Evolutionary conservation across 192 early-diverging fungal species (phyloP), one percentile per base, ranked within the genome.

Genomic region (Geranomyces variabilis): DNA sequence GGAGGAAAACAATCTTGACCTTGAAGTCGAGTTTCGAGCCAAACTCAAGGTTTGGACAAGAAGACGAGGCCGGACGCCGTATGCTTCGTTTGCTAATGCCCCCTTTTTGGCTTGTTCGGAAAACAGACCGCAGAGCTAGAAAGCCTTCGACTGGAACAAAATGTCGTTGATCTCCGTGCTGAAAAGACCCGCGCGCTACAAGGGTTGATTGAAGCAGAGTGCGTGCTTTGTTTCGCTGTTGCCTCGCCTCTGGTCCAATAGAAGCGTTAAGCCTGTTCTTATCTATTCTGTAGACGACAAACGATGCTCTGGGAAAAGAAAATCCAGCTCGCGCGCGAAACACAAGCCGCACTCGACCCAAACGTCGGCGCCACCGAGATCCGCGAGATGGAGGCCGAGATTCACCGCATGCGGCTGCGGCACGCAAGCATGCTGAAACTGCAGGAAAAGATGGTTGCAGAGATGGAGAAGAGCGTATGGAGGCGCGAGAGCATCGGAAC

Each of bases 251-350:
- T 41, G 3, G 36, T 41, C 36, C n/a, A n/a, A n/a, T n/a, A n/a
- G n/a, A n/a, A n/a, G n/a, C n/a, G n/a, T n/a, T n/a, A n/a, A n/a
- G n/a, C 58, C 58, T 60, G 4, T 60, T 7, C 31, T 26, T 33
- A 17, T 60, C 5, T 7, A 26, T 6, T n/a, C 17, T 26, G 19
- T 49, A 86, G 86, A 70, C 87, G 86, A 0, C 87, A 88, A 66
- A 79, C 88, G 41, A 85, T 88, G 83, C 77, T 88, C 14, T 88
- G 87, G 87, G 86, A 88, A 67, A 88, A 88, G 62, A 88, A 88
- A 63, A 88, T 87, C 67, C 87, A 88, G 68, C 78, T 88, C 29
- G 86, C 87, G 21, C 87, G 86, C 59, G 87, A 88, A 79, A 88
- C 87, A 14, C 83, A 85, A 49, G 80, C 81, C 8, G 87, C 87